Percentiles rank a stretch among this genome's conserved stretches.
Conservation (phyloP, 257 asterid species). For the Plantago major region DNA sequence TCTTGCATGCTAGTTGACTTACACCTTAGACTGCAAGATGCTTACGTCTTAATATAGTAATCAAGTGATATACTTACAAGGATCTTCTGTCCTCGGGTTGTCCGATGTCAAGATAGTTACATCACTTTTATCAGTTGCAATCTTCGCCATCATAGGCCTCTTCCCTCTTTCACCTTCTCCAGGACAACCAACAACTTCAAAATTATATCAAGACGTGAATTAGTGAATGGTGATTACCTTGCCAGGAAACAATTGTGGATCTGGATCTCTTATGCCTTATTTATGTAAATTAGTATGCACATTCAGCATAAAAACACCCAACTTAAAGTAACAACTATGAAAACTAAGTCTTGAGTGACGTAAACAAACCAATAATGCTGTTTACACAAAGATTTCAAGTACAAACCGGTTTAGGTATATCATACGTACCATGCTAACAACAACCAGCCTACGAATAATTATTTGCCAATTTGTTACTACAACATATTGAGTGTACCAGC, state of each 20-base stretch:
- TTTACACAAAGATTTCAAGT: no score
- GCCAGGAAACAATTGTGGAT: no score
- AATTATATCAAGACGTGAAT: constrained; percentile 20
- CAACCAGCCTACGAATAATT: no score
- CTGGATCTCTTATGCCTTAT: no score
- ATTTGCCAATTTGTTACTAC: no score
- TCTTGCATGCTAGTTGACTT: background rate
- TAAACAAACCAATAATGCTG: no score
- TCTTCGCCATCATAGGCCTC: constrained; percentile 90
- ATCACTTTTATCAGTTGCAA: constrained; percentile 85
- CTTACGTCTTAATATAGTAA: background rate
- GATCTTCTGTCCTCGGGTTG: constrained; percentile 86
- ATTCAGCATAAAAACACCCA: no score
- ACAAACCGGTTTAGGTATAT: no score
- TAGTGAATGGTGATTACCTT: constrained; percentile 14
- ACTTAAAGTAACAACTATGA: background rate
- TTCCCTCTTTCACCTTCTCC: constrained; percentile 91
- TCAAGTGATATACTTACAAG: constrained; percentile 53
- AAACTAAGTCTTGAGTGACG: background rate
- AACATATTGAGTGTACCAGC: no score
- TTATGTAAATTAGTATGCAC: no score
- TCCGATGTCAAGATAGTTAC: constrained; percentile 88
- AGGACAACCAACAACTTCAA: constrained; percentile 73
- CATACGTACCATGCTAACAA: no score
- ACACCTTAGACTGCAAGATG: background rate